A percentile compares a stretch with the other conserved stretches of the same genome.
Conservation (phyloP, 805 yeast genomes). For the Metschnikowia continentalis region DNA sequence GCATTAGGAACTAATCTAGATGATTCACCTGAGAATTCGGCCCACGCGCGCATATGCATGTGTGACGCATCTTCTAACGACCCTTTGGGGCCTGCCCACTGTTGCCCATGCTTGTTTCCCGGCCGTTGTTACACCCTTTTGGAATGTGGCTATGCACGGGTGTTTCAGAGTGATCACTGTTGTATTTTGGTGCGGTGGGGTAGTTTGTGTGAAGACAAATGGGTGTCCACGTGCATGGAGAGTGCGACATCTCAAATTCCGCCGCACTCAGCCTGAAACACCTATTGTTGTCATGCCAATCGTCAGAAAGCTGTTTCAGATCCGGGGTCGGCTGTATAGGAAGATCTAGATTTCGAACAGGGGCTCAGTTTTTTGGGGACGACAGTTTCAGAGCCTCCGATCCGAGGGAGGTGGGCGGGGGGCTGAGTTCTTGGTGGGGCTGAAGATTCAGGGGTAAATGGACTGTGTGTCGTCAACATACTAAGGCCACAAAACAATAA, state of each 20-base stretch:
- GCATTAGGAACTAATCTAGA: neutral
- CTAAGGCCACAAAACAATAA: too few species aligned
- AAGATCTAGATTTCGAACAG: too few species aligned
- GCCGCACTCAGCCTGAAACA: neutral
- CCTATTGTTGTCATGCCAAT: neutral
- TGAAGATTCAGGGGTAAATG: too few species aligned
- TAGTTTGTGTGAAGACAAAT: neutral
- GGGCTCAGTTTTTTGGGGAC: too few species aligned
- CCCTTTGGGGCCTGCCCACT: neutral
- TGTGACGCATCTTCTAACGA: neutral
- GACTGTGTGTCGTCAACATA: too few species aligned
- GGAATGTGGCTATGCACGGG: neutral
- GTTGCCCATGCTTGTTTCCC: neutral
- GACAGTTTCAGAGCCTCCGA: too few species aligned
- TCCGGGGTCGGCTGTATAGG: neutral
- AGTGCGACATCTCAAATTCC: neutral
- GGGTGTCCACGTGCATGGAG: neutral
- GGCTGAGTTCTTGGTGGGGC: too few species aligned
- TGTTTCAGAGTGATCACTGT: too few species aligned
- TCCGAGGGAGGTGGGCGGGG: too few species aligned
- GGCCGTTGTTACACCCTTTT: neutral
- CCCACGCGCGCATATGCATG: slow-evolving; percentile 1
- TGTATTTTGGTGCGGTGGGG: neutral
- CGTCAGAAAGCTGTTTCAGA: neutral
- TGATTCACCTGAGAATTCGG: neutral